phyloP scores from a whole-genome alignment of 306 rosid genomes.

The Quercus variabilis region DNA sequence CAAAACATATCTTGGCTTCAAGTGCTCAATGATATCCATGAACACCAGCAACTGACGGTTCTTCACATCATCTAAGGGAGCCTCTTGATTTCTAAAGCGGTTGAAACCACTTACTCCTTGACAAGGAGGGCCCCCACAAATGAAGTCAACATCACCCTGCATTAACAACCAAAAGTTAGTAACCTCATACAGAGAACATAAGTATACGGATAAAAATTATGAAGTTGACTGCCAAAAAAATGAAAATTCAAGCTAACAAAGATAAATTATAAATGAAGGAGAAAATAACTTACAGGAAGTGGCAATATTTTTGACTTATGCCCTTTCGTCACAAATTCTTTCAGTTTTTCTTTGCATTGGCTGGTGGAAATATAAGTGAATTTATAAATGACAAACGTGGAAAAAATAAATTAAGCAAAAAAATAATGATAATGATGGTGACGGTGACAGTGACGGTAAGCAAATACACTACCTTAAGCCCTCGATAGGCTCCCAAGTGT shows the following conservation, averaged over 20 bases:
- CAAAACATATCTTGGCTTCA: constrained; percentile 60
- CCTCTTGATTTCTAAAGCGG: constrained; percentile 48
- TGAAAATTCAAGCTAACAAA: no score
- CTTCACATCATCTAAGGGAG: constrained; percentile 57
- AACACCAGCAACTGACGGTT: constrained; percentile 57
- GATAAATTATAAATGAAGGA: neutral
- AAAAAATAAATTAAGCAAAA: neutral
- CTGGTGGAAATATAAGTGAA: constrained; percentile 16
- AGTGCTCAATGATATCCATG: constrained; percentile 57
- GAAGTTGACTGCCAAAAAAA: no score
- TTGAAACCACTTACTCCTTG: constrained; percentile 88
- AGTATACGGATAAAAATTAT: no score
- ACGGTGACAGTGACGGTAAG: neutral
- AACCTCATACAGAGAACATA: neutral
- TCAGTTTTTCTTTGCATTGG: constrained; percentile 27
- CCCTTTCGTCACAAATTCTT: constrained; percentile 33
- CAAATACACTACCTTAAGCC: constrained; percentile 29
- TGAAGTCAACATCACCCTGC: constrained; percentile 78
- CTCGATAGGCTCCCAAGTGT: constrained; percentile 43
- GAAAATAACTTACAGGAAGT: constrained; percentile 36
- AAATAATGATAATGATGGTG: neutral
- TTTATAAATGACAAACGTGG: neutral
- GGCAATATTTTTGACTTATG: constrained; percentile 37
- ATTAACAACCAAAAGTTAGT: no score
- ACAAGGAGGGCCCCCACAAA: constrained; percentile 94